These are phyloP conservation scores for Tetracentron sinense DNA, from an alignment of 164 flowering plant genomes.

Conservation along the genomic window DNA sequence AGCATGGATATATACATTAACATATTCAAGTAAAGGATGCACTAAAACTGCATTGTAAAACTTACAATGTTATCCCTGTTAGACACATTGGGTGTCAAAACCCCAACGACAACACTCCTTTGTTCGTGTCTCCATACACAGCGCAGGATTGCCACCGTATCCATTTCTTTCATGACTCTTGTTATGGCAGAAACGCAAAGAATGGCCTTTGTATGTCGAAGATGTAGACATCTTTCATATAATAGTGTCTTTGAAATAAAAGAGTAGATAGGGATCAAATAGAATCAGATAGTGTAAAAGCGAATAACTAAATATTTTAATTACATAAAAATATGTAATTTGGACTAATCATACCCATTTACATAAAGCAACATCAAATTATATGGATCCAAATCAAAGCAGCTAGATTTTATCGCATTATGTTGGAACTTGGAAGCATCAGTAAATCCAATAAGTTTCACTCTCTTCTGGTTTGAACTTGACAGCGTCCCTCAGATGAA, in stretches of 20 bases:
- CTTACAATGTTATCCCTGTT: conserved; percentile 57
- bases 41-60: conserved; percentile 6
- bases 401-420: conserved; percentile 53
- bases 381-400: conserved; percentile 9
- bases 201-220: conserved; percentile 61
- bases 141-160: conserved; percentile 86
- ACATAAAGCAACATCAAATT: neutral
- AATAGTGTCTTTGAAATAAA: conserved; percentile 59
- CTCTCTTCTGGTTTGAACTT: conserved; percentile 92
- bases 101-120: conserved; percentile 74
- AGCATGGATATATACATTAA: neutral
- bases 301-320: neutral
- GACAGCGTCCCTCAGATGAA: conserved; percentile 81
- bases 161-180: conserved; percentile 83
- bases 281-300: neutral
- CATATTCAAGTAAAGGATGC: neutral
- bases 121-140: conserved; percentile 98
- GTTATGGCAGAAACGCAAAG: conserved; percentile 84
- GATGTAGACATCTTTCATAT: conserved; percentile 79
- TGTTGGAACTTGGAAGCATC: conserved; percentile 74
- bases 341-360: no score
- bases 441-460: conserved; percentile 92
- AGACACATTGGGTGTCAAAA: conserved; percentile 84
- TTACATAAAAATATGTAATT: no score
- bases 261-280: conserved; percentile 5